Evolutionary conservation across 106 monocot genomes (phyloP).

Genomic region (Hemerocallis citrina): DNA sequence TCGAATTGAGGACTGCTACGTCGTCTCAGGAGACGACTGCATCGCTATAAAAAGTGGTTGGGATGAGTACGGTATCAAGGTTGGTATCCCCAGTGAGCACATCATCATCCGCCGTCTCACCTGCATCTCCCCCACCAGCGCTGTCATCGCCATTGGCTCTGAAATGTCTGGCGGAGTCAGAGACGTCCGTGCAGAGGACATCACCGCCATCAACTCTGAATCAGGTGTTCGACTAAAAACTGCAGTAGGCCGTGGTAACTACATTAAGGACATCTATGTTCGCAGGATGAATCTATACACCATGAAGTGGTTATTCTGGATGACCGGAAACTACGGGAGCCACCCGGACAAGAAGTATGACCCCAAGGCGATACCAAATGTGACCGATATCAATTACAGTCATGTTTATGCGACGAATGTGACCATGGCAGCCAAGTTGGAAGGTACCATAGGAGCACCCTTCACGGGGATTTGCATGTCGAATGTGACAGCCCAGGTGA

Average conservation of each 20-base stretch:
- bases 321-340: conserved; percentile 60
- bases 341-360: conserved; percentile 71
- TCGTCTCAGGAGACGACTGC: conserved; percentile 90
- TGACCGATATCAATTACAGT: conserved; percentile 62
- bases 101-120: conserved; percentile 62
- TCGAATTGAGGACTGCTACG: conserved; percentile 70
- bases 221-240: conserved; percentile 80
- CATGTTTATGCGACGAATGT: conserved; percentile 62
- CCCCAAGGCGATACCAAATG: conserved; percentile 61
- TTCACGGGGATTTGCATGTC: conserved; percentile 85
- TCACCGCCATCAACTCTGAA: conserved; percentile 75
- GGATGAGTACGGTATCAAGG: conserved; percentile 84
- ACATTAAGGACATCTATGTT: conserved; percentile 59
- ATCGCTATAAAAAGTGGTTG: conserved; percentile 91
- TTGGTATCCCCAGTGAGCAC: conserved; percentile 72
- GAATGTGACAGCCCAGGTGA: conserved; percentile 50
- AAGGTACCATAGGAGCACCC: conserved; percentile 48
- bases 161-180: conserved; percentile 92
- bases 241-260: conserved; percentile 60
- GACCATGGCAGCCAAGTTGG: conserved; percentile 54
- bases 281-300: conserved; percentile 47
- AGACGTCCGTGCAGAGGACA: conserved; percentile 65
- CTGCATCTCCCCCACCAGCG: conserved; percentile 91
- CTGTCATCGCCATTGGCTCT: conserved; percentile 76
- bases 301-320: conserved; percentile 91